Conservation (phyloP, 1,284 basidiomycete genomes). For the Ganoderma lucidum region DNA sequence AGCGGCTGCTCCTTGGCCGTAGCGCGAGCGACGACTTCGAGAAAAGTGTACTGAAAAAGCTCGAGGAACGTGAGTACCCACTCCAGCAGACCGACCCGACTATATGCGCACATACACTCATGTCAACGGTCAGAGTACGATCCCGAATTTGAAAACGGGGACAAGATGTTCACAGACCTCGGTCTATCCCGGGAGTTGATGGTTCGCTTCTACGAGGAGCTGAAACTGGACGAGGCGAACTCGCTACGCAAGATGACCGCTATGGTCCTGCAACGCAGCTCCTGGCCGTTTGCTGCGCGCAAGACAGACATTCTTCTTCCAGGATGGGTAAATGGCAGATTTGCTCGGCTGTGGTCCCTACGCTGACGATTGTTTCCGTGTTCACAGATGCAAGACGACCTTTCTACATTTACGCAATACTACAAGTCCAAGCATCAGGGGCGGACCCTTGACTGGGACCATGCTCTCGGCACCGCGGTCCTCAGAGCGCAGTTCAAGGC, state of each 20-base stretch:
- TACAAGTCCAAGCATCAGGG: constrained; percentile 82
- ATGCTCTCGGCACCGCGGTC: constrained; percentile 81
- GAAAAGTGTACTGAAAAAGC: constrained; percentile 85
- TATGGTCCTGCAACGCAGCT: constrained; percentile 78
- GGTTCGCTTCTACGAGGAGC: constrained; percentile 58
- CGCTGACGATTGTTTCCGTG: neutral
- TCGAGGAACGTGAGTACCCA: constrained; percentile 78
- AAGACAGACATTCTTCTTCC: constrained; percentile 62
- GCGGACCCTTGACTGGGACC: constrained; percentile 83
- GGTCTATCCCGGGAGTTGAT: constrained; percentile 76
- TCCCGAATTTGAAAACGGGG: constrained; percentile 87
- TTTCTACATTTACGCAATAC: constrained; percentile 69
- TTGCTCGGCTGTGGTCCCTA: neutral
- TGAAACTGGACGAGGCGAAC: constrained; percentile 28
- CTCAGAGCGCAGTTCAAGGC: constrained; percentile 74
- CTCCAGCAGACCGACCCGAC: neutral
- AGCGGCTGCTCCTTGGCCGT: constrained; percentile 85
- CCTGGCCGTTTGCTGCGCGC: constrained; percentile 75
- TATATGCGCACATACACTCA: constrained; percentile 9
- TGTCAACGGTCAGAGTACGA: constrained; percentile 71
- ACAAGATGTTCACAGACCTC: constrained; percentile 92
- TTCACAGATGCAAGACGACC: constrained; percentile 72
- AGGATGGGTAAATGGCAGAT: constrained; percentile 49
- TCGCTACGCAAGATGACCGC: constrained; percentile 56
- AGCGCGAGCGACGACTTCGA: constrained; percentile 95